Conservation (phyloP, 208 protist genomes). For the Crithidia mellificae region DNA sequence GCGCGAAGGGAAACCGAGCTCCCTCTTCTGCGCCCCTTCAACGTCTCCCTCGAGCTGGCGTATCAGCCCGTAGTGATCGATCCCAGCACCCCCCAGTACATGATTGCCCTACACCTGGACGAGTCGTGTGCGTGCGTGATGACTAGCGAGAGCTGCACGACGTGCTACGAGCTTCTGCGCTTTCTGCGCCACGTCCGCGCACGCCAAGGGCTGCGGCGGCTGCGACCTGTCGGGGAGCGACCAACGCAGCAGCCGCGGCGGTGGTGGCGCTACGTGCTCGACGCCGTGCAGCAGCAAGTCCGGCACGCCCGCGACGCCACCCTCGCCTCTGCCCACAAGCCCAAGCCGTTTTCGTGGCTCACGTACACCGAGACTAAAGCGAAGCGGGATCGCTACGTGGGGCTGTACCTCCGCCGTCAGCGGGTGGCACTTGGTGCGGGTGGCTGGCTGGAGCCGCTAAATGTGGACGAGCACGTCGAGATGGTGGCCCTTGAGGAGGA, state of each 20-base stretch:
- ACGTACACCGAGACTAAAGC: constrained; percentile 42
- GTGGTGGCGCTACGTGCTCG: constrained; percentile 74
- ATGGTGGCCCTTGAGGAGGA: constrained; percentile 48
- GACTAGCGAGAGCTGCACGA: constrained; percentile 28
- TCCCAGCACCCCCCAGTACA: constrained; percentile 27
- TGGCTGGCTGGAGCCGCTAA: constrained; percentile 48
- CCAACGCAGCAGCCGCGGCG: constrained; percentile 40
- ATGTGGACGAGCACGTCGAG: constrained; percentile 33
- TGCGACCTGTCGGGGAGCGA: constrained; percentile 35
- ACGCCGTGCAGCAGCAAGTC: constrained; percentile 43
- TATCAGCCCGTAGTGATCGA: constrained; percentile 33
- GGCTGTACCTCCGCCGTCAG: constrained; percentile 45
- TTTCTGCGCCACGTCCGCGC: constrained; percentile 23
- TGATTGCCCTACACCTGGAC: constrained; percentile 33
- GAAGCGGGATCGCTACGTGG: constrained; percentile 50
- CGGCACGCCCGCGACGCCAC: constrained; percentile 20
- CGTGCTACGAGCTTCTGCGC: constrained; percentile 22
- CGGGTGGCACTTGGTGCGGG: constrained; percentile 26
- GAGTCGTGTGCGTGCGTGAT: constrained; percentile 25
- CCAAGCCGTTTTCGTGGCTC: constrained; percentile 49
- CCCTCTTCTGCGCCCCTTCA: constrained; percentile 24
- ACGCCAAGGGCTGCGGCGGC: constrained; percentile 36
- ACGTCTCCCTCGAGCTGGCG: constrained; percentile 20
- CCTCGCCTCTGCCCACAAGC: constrained; percentile 6
- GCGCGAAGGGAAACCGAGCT: not conserved